A percentile compares a stretch with the other conserved stretches of the same genome.
phyloP scores from a whole-genome alignment of 2,329 filamentous ascomycete species.

The Didymella keratinophila region DNA sequence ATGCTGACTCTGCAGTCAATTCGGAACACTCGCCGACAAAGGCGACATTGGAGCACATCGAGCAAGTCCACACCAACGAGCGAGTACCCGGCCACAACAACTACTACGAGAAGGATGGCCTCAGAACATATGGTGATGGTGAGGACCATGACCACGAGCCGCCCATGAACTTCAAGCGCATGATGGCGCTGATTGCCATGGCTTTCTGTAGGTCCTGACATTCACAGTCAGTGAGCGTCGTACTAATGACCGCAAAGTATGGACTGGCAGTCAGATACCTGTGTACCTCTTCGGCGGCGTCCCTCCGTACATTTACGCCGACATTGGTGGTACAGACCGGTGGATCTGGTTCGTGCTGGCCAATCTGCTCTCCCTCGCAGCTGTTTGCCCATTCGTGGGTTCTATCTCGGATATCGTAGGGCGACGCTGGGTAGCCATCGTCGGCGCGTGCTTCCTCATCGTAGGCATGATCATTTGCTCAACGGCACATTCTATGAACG shows the following conservation, averaged over 20 bases:
- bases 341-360: constrained; percentile 64
- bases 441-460: constrained; percentile 45
- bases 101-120: constrained; percentile 58
- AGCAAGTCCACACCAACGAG: constrained; percentile 50
- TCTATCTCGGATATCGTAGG: constrained; percentile 44
- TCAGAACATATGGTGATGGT: constrained; percentile 47
- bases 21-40: constrained; percentile 25
- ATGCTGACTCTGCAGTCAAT: constrained; percentile 6
- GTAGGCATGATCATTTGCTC: constrained; percentile 43
- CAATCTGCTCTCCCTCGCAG: constrained; percentile 63
- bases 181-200: constrained; percentile 62
- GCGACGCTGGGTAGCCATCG: constrained; percentile 40
- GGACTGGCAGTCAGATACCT: constrained; percentile 69
- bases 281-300: constrained; percentile 49
- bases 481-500: constrained; percentile 38
- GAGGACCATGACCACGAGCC: constrained; percentile 26
- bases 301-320: constrained; percentile 61
- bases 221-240: neutral
- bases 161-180: constrained; percentile 43
- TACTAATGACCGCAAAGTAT: constrained; percentile 47
- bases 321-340: constrained; percentile 66
- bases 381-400: constrained; percentile 69
- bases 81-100: constrained; percentile 47
- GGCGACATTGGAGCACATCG: constrained; percentile 30
- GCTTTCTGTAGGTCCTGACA: constrained; percentile 18